These are phyloP conservation scores for Nicotiana noctiflora DNA, from an alignment of 257 asterid species.

Conservation along the genomic window DNA sequence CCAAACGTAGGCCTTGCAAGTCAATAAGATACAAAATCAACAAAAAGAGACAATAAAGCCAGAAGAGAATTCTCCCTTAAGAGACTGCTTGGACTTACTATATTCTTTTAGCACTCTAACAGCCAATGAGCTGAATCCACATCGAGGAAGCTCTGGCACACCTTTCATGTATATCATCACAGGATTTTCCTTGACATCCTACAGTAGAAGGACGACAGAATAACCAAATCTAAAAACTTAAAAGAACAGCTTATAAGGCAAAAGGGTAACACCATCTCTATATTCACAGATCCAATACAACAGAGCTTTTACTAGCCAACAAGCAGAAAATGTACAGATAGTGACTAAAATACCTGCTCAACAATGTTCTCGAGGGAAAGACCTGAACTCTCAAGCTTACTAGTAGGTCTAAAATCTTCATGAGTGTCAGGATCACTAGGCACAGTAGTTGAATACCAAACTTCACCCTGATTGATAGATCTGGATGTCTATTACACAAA, in stretches of 20 bases:
- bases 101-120: conserved; percentile 78
- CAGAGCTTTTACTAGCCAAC: background rate
- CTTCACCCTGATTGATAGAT: conserved; percentile 32
- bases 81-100: conserved; percentile 39
- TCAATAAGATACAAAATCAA: background rate
- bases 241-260: background rate
- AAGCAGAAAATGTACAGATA: conserved; percentile 1
- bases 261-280: background rate
- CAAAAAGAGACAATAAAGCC: background rate
- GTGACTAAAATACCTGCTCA: conserved; percentile 53
- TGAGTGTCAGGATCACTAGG: conserved; percentile 82
- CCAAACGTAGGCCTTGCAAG: background rate
- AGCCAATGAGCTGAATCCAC: conserved; percentile 95
- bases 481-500: conserved; percentile 37
- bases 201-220: conserved; percentile 21
- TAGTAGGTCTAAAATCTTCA: conserved; percentile 74
- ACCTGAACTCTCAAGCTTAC: conserved; percentile 52
- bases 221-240: conserved; percentile 11
- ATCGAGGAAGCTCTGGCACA: conserved; percentile 76
- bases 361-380: conserved; percentile 56
- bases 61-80: background rate
- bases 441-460: conserved; percentile 42
- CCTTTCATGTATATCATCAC: conserved; percentile 99
- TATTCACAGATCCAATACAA: background rate
- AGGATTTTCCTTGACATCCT: conserved; percentile 91